Evolutionary conservation across 495 filamentous ascomycete genomes (phyloP), one percentile per base, ranked within the genome.

Genomic region (Rusavskia elegans): DNA sequence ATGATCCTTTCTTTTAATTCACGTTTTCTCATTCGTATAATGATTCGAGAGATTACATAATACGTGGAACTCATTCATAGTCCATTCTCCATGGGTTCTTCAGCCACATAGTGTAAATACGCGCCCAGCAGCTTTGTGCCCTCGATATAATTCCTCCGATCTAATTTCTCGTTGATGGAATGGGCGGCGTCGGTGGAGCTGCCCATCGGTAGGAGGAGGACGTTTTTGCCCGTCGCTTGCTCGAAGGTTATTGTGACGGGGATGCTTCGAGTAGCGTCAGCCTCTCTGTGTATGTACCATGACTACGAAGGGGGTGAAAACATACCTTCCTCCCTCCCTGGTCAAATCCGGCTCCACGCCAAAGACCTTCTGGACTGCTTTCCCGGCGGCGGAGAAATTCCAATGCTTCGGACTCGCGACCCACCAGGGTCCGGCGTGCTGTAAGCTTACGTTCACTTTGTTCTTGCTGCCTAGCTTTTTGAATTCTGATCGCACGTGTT

Each of bases 351-450:
- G 92, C 67, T 89, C 77, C 45, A 92, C 81, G 19, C 85, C 84
- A 71, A 87, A 99, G 21, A 99, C 93, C 40, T 84, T 77, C 71
- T 95, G 79, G 16, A 89, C 88, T 13, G 92, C 92, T 75, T 95
- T 96, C 61, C 80, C 76, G 9, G 92, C 92, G 20, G 92, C 92
- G 23, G 76, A 73, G 68, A 96, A 99, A 74, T 97, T 99, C 89
- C 90, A 95, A 74, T 97, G 92, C 64, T 92, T 90, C 13, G 92
- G 93, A 60, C 80, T 85, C 20, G 93, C 85, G 25, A 94, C 89
- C 92, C 92, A 99, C 92, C 92, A 99, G 64, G 94, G 95, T 32
- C 92, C 92, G 49, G 80, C 79, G 69, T 99, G 93, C 66, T 85
- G 78, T 17, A 89, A 74, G 55, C 72, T 79, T 20, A 85, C 80